These are phyloP conservation scores for Pichia thaimueangensis DNA, from an alignment of 805 yeast species.

Conservation along the genomic window DNA sequence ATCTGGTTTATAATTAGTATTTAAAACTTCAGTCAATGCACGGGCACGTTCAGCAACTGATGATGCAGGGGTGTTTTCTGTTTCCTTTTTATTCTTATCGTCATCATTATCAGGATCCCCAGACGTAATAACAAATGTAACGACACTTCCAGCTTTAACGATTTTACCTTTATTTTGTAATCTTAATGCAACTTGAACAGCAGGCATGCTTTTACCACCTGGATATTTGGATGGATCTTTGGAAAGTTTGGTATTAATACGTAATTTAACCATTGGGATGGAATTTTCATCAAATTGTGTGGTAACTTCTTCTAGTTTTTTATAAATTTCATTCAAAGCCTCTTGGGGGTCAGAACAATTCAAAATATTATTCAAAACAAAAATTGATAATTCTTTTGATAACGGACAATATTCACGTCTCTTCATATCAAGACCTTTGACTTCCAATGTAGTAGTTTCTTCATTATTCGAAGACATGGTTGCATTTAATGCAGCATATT, in stretches of 20 bases:
- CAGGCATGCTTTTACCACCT: constrained; percentile 74
- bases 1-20: constrained; percentile 59
- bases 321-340: constrained; percentile 65
- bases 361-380: constrained; percentile 63
- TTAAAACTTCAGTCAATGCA: constrained; percentile 66
- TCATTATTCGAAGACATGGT: constrained; percentile 43
- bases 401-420: constrained; percentile 95
- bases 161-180: constrained; percentile 78
- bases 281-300: constrained; percentile 52
- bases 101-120: constrained; percentile 7
- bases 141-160: constrained; percentile 82
- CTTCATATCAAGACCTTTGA: constrained; percentile 93
- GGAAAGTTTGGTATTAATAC: constrained; percentile 81
- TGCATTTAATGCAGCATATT: constrained; percentile 85
- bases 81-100: constrained; percentile 15
- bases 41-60: constrained; percentile 77
- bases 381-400: constrained; percentile 80
- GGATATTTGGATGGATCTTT: constrained; percentile 86
- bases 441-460: constrained; percentile 61
- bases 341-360: constrained; percentile 71
- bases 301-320: constrained; percentile 57
- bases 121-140: constrained; percentile 71
- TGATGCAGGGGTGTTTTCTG: constrained; percentile 21
- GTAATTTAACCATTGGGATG: constrained; percentile 58
- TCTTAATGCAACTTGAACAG: constrained; percentile 83